Conservation (phyloP, 257 asterid genomes). For the Solanum etuberosum region DNA sequence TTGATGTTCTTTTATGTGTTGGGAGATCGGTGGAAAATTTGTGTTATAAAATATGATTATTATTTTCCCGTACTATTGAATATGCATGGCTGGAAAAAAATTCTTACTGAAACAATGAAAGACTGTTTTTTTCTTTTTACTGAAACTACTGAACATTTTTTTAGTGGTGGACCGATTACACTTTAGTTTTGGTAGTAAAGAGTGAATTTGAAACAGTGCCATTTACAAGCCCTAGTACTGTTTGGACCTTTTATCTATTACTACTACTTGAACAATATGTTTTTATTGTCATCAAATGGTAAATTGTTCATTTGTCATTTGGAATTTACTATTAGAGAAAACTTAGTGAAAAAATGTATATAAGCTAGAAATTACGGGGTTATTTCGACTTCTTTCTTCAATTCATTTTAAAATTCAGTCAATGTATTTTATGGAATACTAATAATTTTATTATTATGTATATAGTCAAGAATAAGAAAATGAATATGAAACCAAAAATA, state of each 20-base stretch:
- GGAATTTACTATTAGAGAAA: neutral
- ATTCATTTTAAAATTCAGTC: neutral
- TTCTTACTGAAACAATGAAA: accelerated
- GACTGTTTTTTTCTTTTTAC: neutral
- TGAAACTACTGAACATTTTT: too few relatives aligned
- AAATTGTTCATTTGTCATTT: neutral
- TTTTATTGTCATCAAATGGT: neutral
- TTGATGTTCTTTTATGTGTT: neutral
- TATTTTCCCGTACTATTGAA: too few relatives aligned
- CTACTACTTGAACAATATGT: neutral
- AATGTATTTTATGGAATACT: neutral
- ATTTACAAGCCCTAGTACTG: neutral
- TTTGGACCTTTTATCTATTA: neutral
- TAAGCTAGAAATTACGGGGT: neutral
- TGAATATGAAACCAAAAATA: neutral
- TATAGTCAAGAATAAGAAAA: neutral
- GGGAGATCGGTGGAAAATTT: too few relatives aligned
- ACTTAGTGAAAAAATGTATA: neutral
- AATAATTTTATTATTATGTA: too few relatives aligned
- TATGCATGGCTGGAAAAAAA: accelerated
- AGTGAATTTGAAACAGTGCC: neutral
- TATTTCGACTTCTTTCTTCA: neutral
- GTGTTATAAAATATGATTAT: neutral
- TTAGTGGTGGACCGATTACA: neutral
- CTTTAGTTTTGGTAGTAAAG: neutral